Conservation (phyloP, 108 stramenopile species). For the Cyclotella baltica region DNA sequence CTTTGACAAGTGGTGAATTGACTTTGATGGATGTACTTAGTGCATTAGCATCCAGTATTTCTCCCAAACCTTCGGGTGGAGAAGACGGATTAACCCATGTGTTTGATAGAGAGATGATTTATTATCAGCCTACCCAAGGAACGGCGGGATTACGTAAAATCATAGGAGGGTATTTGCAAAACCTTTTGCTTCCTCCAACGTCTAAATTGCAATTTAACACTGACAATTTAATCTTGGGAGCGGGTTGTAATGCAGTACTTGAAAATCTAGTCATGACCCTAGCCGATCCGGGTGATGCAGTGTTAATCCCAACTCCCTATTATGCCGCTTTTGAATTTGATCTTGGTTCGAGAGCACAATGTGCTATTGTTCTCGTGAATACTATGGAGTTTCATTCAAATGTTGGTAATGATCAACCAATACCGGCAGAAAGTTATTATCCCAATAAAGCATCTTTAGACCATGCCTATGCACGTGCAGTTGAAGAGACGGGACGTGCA, state of each 20-base stretch:
- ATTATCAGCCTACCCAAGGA: constrained; percentile 89
- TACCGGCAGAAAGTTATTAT: constrained; percentile 70
- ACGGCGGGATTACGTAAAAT: constrained; percentile 55
- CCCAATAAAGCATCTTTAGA: constrained; percentile 65
- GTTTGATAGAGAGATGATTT: constrained; percentile 78
- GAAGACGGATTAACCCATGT: not conserved
- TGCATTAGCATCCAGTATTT: constrained; percentile 23
- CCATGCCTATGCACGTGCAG: constrained; percentile 63
- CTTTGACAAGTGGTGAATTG: not conserved
- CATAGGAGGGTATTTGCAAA: constrained; percentile 69
- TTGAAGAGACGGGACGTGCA: constrained; percentile 40
- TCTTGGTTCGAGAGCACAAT: constrained; percentile 75
- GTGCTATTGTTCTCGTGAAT: constrained; percentile 70
- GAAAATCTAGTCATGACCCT: constrained; percentile 86
- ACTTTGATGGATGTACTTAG: constrained; percentile 38
- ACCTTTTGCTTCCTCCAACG: constrained; percentile 38
- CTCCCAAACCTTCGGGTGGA: not conserved
- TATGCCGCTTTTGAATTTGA: constrained; percentile 96
- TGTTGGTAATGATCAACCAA: constrained; percentile 3
- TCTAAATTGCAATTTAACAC: constrained; percentile 47
- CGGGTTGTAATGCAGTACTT: constrained; percentile 90
- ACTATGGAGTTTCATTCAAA: constrained; percentile 57
- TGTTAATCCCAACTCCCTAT: constrained; percentile 91
- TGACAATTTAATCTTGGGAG: constrained; percentile 75
- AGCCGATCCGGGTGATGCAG: constrained; percentile 85